These are phyloP conservation scores for Microthlaspi erraticum DNA, from an alignment of 345 rosid species.

Conservation along the genomic window DNA sequence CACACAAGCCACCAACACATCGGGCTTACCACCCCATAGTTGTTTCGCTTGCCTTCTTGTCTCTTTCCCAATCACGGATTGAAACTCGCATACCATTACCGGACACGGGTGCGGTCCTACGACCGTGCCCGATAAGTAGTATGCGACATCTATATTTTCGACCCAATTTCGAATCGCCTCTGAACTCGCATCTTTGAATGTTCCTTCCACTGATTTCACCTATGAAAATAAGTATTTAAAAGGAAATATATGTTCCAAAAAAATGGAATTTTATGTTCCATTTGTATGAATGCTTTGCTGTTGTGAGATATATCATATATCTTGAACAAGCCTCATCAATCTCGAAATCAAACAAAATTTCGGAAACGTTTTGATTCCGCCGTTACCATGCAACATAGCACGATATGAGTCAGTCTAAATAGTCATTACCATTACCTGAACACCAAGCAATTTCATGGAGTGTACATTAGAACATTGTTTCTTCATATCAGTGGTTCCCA, in stretches of 20 bases:
- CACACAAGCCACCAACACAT: constrained; percentile 76
- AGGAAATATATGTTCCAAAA: too few relatives aligned
- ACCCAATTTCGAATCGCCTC: constrained; percentile 78
- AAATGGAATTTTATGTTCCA: too few relatives aligned
- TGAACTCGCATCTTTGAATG: constrained; percentile 76
- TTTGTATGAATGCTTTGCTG: neutral
- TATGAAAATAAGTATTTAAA: constrained; percentile 28
- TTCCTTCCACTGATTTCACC: constrained; percentile 67
- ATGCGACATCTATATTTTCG: constrained; percentile 51
- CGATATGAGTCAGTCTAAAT: too few relatives aligned
- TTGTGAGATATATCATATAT: neutral
- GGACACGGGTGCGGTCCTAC: constrained; percentile 95
- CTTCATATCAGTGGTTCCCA: constrained; percentile 71
- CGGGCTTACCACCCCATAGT: constrained; percentile 90
- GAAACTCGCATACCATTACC: constrained; percentile 78
- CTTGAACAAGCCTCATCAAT: neutral
- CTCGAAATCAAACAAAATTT: neutral
- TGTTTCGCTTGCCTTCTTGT: constrained; percentile 78
- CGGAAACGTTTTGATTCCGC: too few relatives aligned
- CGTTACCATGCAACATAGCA: too few relatives aligned
- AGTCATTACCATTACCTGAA: constrained; percentile 54
- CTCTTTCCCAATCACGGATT: constrained; percentile 83
- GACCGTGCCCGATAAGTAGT: constrained; percentile 61
- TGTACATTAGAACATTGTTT: constrained; percentile 66
- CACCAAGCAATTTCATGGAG: constrained; percentile 68